Conservation (phyloP, 352 stramenopile genomes). For the Pythium graminicola region DNA sequence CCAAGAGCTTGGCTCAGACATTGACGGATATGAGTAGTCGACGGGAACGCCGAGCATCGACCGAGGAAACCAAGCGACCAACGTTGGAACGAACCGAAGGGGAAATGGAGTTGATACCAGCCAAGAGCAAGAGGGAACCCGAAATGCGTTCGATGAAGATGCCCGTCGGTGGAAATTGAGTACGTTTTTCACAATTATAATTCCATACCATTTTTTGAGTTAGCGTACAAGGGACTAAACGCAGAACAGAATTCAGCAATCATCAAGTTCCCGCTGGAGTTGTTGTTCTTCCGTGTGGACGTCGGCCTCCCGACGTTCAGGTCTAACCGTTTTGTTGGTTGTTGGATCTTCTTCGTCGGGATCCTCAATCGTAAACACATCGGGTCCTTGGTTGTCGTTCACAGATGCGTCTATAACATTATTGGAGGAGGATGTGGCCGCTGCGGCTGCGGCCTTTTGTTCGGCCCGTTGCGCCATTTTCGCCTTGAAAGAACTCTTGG, state of each 20-base stretch:
- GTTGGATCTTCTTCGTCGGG: conserved; percentile 1
- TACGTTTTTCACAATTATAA: no score
- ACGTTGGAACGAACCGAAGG: background rate
- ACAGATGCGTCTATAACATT: background rate
- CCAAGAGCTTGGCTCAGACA: conserved; percentile 41
- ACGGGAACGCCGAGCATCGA: background rate
- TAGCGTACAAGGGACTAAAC: conserved; percentile 7
- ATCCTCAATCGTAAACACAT: conserved; percentile 20
- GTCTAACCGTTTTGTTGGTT: conserved; percentile 1
- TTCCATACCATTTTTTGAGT: conserved; percentile 1
- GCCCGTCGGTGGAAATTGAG: no score
- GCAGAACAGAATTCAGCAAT: conserved; percentile 15
- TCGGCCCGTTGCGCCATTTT: conserved; percentile 22
- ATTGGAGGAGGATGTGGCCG: background rate
- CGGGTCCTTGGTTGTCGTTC: background rate
- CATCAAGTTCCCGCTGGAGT: conserved; percentile 18
- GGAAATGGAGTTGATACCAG: conserved; percentile 1
- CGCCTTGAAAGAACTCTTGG: conserved; percentile 16
- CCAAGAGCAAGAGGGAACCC: background rate
- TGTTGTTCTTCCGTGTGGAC: conserved; percentile 15
- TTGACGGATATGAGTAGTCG: conserved; percentile 16
- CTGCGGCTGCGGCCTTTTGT: conserved; percentile 1
- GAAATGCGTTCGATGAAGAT: conserved; percentile 3
- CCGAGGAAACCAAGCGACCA: background rate
- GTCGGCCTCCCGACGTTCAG: background rate